Base-by-base conservation (phyloP, 176 grass and related monocot species). In the Ensete ventricosum region DNA sequence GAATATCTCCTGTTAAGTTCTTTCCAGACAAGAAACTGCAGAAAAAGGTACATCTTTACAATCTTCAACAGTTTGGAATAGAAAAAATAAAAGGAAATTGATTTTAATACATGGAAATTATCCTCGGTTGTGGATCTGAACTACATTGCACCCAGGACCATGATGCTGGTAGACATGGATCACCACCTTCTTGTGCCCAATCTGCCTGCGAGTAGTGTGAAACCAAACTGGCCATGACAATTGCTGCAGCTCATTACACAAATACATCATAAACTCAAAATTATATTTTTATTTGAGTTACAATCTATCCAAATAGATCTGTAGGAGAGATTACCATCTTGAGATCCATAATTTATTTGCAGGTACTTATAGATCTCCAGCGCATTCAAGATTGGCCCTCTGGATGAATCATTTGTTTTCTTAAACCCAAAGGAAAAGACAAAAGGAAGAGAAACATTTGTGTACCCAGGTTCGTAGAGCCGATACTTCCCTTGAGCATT, bases 141-240 rank as follows among this genome's bases (percentile, higher is more conserved):
- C 53, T 99, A 72, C 90, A 99, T 74, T 91, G 90, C 72, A 94
- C 88, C 95, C 95, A 99, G 69, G 90, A 85, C 95, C 90, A 99
- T 66, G 90, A 76, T 65, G 81, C 86, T 25, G 88, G 90, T 84
- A 91, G 83, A 81, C 95, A 99, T 14, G 88, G 90, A 78, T 99
- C 90, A 24, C 95, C 95, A 76, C 88, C 90, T 82, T 99, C 90
- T 79, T 82, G 64, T 57, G 90, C 88, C 90, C 95, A 99, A 69
- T 77, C 52, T 82, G 64, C 76, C 78, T 84, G 62, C 1, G 71
- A 55, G 54, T 94, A 89, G 16, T 43, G 81, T 74, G 90, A 86
- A 69, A 81, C 84, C 52, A 94, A 78, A 82, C 59, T 85, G 64
- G 82, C 73, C 90, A 98, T 89, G 53, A 50, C 67, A 67, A 71